Percentiles rank a stretch among this genome's conserved stretches.
Evolutionary conservation across 768 basidiomycete species (phyloP).

Genomic region (Leucosporidium creatinivorum): DNA sequence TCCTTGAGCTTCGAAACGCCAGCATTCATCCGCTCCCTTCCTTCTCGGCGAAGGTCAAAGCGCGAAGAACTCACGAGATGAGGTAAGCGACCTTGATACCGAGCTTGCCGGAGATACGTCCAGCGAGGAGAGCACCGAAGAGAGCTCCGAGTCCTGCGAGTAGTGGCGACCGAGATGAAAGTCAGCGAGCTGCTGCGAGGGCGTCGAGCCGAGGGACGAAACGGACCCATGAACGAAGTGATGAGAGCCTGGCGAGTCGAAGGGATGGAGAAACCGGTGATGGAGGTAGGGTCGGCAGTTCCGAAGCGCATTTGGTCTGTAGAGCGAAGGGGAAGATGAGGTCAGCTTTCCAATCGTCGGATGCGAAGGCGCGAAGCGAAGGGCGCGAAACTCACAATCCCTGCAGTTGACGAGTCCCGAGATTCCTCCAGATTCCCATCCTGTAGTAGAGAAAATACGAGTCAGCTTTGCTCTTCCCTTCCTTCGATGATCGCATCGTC

Average conservation of each 20-base stretch:
- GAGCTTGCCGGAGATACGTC: slow-evolving; percentile 3
- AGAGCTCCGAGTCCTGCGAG: slow-evolving; percentile 21
- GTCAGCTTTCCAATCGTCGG: too few relatives aligned
- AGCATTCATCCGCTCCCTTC: neutral
- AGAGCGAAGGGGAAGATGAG: neutral
- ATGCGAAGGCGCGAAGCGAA: neutral
- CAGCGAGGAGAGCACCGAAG: slow-evolving; percentile 25
- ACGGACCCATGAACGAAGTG: slow-evolving; percentile 26
- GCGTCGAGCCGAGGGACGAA: too few relatives aligned
- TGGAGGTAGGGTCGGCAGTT: slow-evolving; percentile 12
- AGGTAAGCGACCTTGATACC: slow-evolving; percentile 29
- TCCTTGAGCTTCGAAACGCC: neutral
- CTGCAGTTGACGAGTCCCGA: slow-evolving; percentile 19
- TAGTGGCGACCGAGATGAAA: too few relatives aligned
- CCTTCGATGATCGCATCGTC: too few relatives aligned
- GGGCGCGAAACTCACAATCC: slow-evolving; percentile 19
- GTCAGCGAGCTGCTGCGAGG: too few relatives aligned
- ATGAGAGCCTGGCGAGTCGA: slow-evolving; percentile 33
- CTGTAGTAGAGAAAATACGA: too few relatives aligned
- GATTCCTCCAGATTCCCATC: slow-evolving; percentile 31
- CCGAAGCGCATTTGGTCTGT: slow-evolving; percentile 26
- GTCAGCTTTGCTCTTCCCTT: too few relatives aligned
- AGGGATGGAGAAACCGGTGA: slow-evolving; percentile 18
- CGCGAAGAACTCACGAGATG: slow-evolving; percentile 7
- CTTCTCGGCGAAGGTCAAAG: too few relatives aligned